These are phyloP conservation scores for Saturnispora bothae DNA, from an alignment of 805 yeast species.

Conservation along the genomic window DNA sequence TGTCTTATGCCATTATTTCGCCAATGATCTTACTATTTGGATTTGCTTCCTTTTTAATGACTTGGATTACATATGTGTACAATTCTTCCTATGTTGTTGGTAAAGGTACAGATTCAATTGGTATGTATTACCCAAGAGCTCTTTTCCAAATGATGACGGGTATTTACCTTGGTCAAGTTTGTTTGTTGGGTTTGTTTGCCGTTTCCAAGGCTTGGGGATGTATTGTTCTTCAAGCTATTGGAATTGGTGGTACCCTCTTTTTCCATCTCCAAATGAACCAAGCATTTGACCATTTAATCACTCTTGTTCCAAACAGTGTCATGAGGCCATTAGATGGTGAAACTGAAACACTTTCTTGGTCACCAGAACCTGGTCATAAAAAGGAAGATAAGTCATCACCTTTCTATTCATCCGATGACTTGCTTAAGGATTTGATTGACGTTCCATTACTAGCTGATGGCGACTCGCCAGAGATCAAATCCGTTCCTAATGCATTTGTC, in stretches of 20 bases:
- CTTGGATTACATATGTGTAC: conserved; percentile 72
- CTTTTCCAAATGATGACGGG: conserved; percentile 84
- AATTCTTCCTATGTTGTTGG: conserved; percentile 61
- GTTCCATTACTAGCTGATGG: conserved; percentile 70
- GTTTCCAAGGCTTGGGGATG: conserved; percentile 97
- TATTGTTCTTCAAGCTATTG: conserved; percentile 60
- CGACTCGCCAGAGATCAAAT: conserved; percentile 22
- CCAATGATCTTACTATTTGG: conserved; percentile 77
- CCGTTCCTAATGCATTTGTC: conserved; percentile 16
- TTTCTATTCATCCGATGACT: conserved; percentile 6
- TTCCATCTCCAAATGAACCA: conserved; percentile 51
- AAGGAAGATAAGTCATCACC: conserved; percentile 6
- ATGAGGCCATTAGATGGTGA: conserved; percentile 72
- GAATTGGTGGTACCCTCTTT: conserved; percentile 55
- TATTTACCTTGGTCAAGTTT: conserved; percentile 75
- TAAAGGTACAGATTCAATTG: conserved; percentile 66
- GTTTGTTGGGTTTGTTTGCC: conserved; percentile 75
- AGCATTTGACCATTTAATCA: conserved; percentile 57
- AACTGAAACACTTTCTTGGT: conserved; percentile 50
- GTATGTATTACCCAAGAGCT: conserved; percentile 80
- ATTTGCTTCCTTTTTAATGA: conserved; percentile 53
- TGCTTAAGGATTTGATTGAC: conserved; percentile 6
- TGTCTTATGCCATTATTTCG: conserved; percentile 63
- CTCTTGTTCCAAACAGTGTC: conserved; percentile 54
- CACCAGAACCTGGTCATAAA: conserved; percentile 1